phyloP scores from a whole-genome alignment of 2,329 filamentous ascomycete genomes.

The Teratosphaeria gauchensis region DNA sequence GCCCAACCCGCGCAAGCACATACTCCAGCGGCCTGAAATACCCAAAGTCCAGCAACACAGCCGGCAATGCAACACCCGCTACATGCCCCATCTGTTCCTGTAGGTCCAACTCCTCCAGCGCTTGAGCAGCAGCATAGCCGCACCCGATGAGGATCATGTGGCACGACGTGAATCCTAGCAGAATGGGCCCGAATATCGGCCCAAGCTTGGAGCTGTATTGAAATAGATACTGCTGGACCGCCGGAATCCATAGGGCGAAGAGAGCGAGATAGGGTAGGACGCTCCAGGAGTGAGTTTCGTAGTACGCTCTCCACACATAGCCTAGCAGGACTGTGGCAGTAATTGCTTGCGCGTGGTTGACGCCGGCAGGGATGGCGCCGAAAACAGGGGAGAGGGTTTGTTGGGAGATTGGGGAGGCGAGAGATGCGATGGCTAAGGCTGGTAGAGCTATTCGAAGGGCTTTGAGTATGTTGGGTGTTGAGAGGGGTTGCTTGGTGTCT shows the following conservation, averaged over 20 bases:
- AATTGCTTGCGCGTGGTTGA: slow-evolving; percentile 57
- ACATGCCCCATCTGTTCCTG: slow-evolving; percentile 2
- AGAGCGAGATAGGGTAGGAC: slow-evolving; percentile 52
- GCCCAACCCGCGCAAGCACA: background rate
- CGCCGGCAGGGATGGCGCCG: slow-evolving; percentile 66
- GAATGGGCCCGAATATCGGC: slow-evolving; percentile 59
- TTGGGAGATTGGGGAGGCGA: slow-evolving; percentile 62
- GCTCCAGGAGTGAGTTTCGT: slow-evolving; percentile 40
- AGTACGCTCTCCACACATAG: slow-evolving; percentile 48
- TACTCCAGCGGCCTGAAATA: slow-evolving; percentile 8
- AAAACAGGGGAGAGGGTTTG: slow-evolving; percentile 78
- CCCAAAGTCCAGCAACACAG: slow-evolving; percentile 25
- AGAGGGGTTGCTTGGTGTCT: background rate
- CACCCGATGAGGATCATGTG: slow-evolving; percentile 40
- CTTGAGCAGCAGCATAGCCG: slow-evolving; percentile 28
- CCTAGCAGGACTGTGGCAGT: slow-evolving; percentile 60
- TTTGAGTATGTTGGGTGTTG: background rate
- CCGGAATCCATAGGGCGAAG: slow-evolving; percentile 65
- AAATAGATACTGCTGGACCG: slow-evolving; percentile 63
- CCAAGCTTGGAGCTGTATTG: slow-evolving; percentile 57
- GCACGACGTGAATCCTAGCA: slow-evolving; percentile 65
- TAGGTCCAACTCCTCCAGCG: slow-evolving; percentile 7
- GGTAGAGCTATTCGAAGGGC: background rate
- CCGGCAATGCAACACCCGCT: slow-evolving; percentile 43
- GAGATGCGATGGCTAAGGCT: slow-evolving; percentile 41